Base-by-base conservation (phyloP, 1,284 basidiomycete species). In the Ceratorhiza oryzae-sativae region DNA sequence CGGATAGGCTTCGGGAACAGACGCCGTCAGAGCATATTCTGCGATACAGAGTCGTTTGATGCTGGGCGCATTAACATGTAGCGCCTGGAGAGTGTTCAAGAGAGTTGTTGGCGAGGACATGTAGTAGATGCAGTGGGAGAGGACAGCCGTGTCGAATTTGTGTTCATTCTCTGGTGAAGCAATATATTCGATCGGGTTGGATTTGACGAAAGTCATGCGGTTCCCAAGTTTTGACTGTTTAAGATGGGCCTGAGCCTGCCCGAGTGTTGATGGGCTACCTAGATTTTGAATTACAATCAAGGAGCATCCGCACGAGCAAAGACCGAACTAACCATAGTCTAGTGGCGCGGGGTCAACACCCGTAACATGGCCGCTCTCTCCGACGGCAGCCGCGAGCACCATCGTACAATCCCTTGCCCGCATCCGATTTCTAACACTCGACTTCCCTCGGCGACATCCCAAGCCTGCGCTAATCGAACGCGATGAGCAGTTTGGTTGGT, bases 341-440 rank as follows among this genome's bases (percentile, higher is more conserved):
- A 80, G 76, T 20, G 79, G 76, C 0, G 77, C 83, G 13, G 83
- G 83, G 73, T 84, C 83, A 23, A 84, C 75, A 0, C 80, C 83
- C 25, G 80, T 82, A 30, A 84, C 81, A 55, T 80, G 80, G 1
- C 83, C 83, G 0, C 68, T 72, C 0, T 76, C 75, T 1, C 83
- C 83, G 9, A 83, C 81, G 6, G 79, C 77, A 15, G 77, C 76
- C 23, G 83, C 83, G 1, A 84, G 77, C 1, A 78, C 81, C 18
- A 79, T 77, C 0, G 82, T 83, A 71, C 79, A 80, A 71, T 84
- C 83, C 83, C 83, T 65, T 83, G 83, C 0, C 83, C 83, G 73
- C 83, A 84, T 39, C 83, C 83, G 13, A 84, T 75, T 73, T 84
- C 83, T 1, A 84, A 77, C 2, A 84, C 77, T 2, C 73, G 74